Conservation (phyloP, 257 asterid species). For the Solanum peruvianum region DNA sequence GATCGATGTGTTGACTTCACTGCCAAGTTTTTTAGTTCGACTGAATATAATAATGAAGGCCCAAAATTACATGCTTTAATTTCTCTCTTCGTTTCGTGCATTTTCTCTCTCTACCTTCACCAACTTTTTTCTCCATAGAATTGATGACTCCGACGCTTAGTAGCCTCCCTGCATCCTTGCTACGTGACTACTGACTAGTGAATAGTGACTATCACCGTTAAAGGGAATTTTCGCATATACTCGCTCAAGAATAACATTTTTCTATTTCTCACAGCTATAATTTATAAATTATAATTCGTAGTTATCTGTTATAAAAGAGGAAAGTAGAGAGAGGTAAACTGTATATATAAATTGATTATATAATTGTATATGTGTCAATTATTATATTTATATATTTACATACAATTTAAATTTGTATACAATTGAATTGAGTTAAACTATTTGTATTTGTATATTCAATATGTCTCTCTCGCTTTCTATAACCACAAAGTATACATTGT, state of each 20-base stretch:
- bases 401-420: too few relatives aligned
- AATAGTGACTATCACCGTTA: too few relatives aligned
- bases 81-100: background rate
- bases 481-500: background rate
- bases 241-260: background rate
- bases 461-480: too few relatives aligned
- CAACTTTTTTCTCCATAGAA: background rate
- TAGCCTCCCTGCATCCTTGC: background rate
- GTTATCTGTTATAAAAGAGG: too few relatives aligned
- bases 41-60: background rate
- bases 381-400: too few relatives aligned
- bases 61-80: background rate
- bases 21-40: background rate
- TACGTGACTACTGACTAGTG: too few relatives aligned
- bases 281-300: too few relatives aligned
- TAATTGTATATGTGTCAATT: too few relatives aligned
- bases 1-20: background rate
- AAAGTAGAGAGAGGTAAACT: too few relatives aligned
- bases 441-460: background rate
- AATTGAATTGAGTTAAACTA: too few relatives aligned
- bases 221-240: too few relatives aligned
- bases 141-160: background rate
- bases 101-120: background rate
- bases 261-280: accelerated
- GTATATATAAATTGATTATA: too few relatives aligned